These are phyloP conservation scores for Tilletia indica DNA, from an alignment of 1,284 basidiomycete genomes.

Conservation along the genomic window DNA sequence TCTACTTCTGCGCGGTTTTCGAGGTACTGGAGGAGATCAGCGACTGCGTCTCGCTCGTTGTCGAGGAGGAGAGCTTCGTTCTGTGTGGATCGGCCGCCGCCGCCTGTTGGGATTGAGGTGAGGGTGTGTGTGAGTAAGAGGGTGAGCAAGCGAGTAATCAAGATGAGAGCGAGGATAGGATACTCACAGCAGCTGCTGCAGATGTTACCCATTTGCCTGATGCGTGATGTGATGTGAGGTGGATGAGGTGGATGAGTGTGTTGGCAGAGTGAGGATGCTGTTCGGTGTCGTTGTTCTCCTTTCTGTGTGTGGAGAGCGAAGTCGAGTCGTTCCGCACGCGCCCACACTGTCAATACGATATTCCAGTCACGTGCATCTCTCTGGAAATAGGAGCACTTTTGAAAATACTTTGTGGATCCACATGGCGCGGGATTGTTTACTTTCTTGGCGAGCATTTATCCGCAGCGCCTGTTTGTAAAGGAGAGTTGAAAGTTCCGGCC, in stretches of 20 bases:
- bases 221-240: not conserved
- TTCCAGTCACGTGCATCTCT: too few species aligned
- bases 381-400: too few species aligned
- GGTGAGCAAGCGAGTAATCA: too few species aligned
- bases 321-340: too few species aligned
- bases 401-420: too few species aligned
- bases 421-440: too few species aligned
- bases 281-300: not conserved
- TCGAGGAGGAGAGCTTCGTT: constrained; percentile 87
- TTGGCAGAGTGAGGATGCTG: not conserved
- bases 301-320: not conserved
- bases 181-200: constrained; percentile 30
- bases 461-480: too few species aligned
- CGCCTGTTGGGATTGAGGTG: constrained; percentile 29
- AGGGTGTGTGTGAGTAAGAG: constrained; percentile 9
- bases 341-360: too few species aligned
- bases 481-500: too few species aligned
- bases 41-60: constrained; percentile 97
- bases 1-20: constrained; percentile 65
- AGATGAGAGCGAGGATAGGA: not conserved
- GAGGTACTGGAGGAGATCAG: constrained; percentile 92
- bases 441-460: too few species aligned
- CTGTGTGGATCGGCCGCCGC: constrained; percentile 35
- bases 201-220: constrained; percentile 44
- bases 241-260: too few species aligned